Conservation (phyloP, 2,329 filamentous ascomycete species). For the Falciphora oryzae region DNA sequence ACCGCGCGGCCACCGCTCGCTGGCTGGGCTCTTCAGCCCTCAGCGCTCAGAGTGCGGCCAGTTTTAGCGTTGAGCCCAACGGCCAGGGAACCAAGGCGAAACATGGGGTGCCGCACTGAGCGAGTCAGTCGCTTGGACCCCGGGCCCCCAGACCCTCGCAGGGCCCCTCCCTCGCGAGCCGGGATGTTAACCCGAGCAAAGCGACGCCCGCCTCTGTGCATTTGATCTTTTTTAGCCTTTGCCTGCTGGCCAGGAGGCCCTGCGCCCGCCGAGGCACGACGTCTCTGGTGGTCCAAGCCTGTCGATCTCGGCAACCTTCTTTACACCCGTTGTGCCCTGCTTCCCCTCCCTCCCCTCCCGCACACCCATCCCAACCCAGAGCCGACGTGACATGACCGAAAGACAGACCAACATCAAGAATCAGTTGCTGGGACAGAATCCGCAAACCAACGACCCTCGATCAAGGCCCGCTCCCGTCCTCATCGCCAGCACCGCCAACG, state of each 20-base stretch:
- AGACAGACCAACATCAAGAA: background rate
- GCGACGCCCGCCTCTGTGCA: background rate
- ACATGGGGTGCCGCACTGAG: background rate
- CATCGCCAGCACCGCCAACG: too few relatives aligned
- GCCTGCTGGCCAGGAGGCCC: background rate
- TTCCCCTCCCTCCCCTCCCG: background rate
- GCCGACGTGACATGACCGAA: background rate
- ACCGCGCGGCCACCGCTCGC: background rate
- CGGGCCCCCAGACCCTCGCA: too few relatives aligned
- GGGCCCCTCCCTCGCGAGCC: background rate
- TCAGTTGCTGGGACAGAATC: too few relatives aligned
- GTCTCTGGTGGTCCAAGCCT: background rate
- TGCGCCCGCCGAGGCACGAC: background rate
- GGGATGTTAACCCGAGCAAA: background rate
- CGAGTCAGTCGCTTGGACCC: background rate
- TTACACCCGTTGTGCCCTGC: background rate
- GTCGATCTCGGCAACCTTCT: conserved; percentile 1
- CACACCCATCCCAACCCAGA: background rate
- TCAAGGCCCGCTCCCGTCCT: too few relatives aligned
- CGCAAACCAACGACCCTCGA: too few relatives aligned
- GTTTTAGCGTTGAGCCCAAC: background rate
- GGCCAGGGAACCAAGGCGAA: background rate
- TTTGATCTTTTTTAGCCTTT: background rate
- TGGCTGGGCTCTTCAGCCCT: too few relatives aligned
- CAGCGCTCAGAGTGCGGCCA: too few relatives aligned